A percentile compares a stretch with the other conserved stretches of the same genome.
phyloP scores from a whole-genome alignment of 208 protist genomes.

The Phytomonas francai region DNA sequence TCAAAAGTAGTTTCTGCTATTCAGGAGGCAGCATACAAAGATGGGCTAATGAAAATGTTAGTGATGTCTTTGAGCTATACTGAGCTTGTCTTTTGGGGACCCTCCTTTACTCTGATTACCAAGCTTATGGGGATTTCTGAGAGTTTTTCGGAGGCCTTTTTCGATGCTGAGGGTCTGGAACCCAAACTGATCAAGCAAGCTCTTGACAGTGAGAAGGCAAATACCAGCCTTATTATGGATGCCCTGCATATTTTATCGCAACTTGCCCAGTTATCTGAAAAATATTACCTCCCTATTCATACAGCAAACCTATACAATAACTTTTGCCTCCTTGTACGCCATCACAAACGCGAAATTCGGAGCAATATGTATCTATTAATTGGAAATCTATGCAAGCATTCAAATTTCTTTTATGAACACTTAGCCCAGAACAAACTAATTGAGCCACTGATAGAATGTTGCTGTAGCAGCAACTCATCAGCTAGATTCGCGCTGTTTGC shows the following conservation, averaged over 20 bases:
- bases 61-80: conserved; percentile 76
- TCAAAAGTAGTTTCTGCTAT: conserved; percentile 42
- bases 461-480: conserved; percentile 78
- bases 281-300: conserved; percentile 86
- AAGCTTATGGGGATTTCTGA: conserved; percentile 69
- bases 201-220: conserved; percentile 71
- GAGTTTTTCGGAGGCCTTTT: conserved; percentile 77
- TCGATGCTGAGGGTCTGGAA: conserved; percentile 83
- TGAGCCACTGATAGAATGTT: conserved; percentile 72
- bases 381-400: conserved; percentile 94
- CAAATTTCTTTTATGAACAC: conserved; percentile 86
- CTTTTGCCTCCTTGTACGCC: conserved; percentile 52
- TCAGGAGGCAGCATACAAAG: conserved; percentile 65
- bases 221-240: conserved; percentile 70
- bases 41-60: conserved; percentile 73
- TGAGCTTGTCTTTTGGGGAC: conserved; percentile 72
- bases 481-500: conserved; percentile 95
- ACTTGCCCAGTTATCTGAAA: conserved; percentile 76
- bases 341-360: conserved; percentile 70
- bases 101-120: conserved; percentile 75
- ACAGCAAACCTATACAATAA: conserved; percentile 66
- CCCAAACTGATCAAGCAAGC: conserved; percentile 50
- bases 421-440: conserved; percentile 65
- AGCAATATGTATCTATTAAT: conserved; percentile 93
- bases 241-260: conserved; percentile 88